Evolutionary conservation across 371 early-diverging fungal species (phyloP).

Genomic region (Gilbertella persicaria): DNA sequence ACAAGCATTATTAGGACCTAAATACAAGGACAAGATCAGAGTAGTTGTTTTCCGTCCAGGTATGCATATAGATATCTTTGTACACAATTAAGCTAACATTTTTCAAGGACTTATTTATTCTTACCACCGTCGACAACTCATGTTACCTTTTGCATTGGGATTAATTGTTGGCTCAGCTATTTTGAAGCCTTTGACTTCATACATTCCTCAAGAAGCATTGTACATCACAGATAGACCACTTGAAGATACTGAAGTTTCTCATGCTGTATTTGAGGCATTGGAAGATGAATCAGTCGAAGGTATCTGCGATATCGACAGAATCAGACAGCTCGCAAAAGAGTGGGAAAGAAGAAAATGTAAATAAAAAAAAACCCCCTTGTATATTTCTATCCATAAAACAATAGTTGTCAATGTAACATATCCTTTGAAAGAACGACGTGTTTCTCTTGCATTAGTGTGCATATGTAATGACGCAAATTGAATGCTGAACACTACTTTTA

Average conservation of each 20-base stretch:
- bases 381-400: not conserved
- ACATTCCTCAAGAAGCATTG: slow-evolving; percentile 15
- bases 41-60: slow-evolving; percentile 34
- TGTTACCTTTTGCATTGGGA: slow-evolving; percentile 29
- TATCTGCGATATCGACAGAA: slow-evolving; percentile 23
- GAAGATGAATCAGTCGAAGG: slow-evolving; percentile 24
- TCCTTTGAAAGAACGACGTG: too few relatives aligned
- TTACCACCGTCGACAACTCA: slow-evolving; percentile 22
- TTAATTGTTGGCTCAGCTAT: slow-evolving; percentile 25
- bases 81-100: not conserved
- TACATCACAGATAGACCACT: slow-evolving; percentile 30
- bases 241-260: slow-evolving; percentile 23
- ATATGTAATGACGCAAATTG: too few relatives aligned
- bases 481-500: too few relatives aligned
- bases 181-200: slow-evolving; percentile 25
- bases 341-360: slow-evolving; percentile 21
- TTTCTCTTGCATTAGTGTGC: not conserved
- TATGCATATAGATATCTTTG: not conserved
- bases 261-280: slow-evolving; percentile 25
- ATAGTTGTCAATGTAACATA: too few relatives aligned
- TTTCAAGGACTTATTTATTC: slow-evolving; percentile 29
- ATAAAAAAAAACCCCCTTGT: slow-evolving; percentile 4
- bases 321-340: slow-evolving; percentile 21
- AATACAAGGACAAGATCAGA: slow-evolving; percentile 19
- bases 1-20: slow-evolving; percentile 15